A percentile compares a stretch with the other conserved stretches of the same genome.
These are phyloP conservation scores for Epichloe coenophiala DNA, from an alignment of 2,329 filamentous ascomycete species.

Conservation along the genomic window DNA sequence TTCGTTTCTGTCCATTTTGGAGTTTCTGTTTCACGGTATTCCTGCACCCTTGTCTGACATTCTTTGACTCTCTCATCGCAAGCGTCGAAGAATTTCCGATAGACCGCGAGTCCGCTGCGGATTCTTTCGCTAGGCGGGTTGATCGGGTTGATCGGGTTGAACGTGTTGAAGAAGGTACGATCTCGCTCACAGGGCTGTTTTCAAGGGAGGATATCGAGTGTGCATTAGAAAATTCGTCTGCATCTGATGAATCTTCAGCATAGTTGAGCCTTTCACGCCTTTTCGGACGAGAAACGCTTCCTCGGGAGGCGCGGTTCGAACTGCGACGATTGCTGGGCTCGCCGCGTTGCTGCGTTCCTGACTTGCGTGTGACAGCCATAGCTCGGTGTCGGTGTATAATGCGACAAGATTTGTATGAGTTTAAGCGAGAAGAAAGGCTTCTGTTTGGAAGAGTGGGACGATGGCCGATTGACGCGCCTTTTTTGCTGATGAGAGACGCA, in stretches of 20 bases:
- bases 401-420: neutral
- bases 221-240: neutral
- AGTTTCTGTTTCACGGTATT: slow-evolving; percentile 5
- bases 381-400: neutral
- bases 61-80: no score
- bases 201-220: neutral
- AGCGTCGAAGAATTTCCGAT: neutral
- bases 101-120: neutral
- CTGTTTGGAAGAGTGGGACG: neutral
- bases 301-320: slow-evolving; percentile 9
- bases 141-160: neutral
- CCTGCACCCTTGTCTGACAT: neutral
- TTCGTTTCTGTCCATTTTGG: slow-evolving; percentile 7
- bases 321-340: slow-evolving; percentile 11
- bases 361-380: slow-evolving; percentile 17
- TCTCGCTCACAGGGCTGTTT: neutral
- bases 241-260: slow-evolving; percentile 1
- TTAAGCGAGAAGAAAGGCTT: neutral
- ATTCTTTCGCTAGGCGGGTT: neutral
- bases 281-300: slow-evolving; percentile 3
- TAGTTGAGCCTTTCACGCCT: slow-evolving; percentile 4
- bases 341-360: neutral
- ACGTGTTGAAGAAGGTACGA: neutral
- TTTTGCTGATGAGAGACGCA: neutral
- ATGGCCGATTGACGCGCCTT: neutral